Evolutionary conservation across 768 basidiomycete genomes (phyloP).

Genomic region (Neoboletus subvelutipes): DNA sequence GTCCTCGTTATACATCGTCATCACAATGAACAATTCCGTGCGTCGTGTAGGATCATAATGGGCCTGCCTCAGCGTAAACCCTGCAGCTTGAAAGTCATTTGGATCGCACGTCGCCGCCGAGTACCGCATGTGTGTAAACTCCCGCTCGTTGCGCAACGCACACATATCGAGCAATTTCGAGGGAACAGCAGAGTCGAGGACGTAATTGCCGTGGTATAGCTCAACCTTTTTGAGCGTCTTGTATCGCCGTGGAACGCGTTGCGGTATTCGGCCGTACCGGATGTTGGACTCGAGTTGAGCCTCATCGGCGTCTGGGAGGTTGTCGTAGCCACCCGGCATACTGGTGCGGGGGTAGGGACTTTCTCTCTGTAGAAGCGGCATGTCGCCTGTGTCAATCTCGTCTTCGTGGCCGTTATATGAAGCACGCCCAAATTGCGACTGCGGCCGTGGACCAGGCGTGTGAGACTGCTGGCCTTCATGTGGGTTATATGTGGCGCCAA

Average conservation of each 20-base stretch:
- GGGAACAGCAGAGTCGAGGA: conserved; percentile 87
- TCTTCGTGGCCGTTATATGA: conserved; percentile 45
- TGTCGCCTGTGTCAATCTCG: conserved; percentile 57
- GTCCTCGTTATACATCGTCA: conserved; percentile 98
- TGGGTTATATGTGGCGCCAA: conserved; percentile 21
- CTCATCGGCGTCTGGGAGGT: conserved; percentile 32
- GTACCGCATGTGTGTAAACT: conserved; percentile 96
- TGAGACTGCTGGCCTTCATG: conserved; percentile 19
- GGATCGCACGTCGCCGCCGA: conserved; percentile 95
- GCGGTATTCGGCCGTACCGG: conserved; percentile 88
- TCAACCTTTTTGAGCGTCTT: conserved; percentile 94
- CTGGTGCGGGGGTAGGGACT: conserved; percentile 33
- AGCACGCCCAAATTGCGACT: conserved; percentile 23
- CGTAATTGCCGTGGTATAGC: conserved; percentile 92
- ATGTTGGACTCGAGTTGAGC: conserved; percentile 54
- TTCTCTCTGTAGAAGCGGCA: conserved; percentile 61
- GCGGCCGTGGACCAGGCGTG: conserved; percentile 25
- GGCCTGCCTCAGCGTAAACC: conserved; percentile 88
- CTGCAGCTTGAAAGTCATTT: conserved; percentile 78
- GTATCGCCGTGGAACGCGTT: conserved; percentile 83
- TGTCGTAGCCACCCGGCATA: conserved; percentile 44
- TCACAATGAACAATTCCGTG: conserved; percentile 94
- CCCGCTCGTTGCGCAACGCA: conserved; percentile 71
- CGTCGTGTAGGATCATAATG: conserved; percentile 87
- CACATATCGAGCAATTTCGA: conserved; percentile 89